Evolutionary conservation across 441 rosid species (phyloP), one percentile per base, ranked within the genome.

Genomic region (Viola pubescens): DNA sequence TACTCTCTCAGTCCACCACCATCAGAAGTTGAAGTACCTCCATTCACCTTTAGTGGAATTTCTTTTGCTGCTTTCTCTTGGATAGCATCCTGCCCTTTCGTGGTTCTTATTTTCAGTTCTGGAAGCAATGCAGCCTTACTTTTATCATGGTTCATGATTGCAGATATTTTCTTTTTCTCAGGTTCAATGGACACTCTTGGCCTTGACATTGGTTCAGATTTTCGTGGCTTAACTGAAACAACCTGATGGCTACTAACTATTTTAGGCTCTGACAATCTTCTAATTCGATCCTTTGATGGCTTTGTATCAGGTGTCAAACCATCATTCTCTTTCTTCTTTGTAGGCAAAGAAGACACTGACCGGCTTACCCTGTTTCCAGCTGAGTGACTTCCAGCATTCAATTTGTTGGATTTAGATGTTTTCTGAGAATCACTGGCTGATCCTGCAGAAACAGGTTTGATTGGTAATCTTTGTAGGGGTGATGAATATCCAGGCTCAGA

Each of bases 261-360:
- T 77, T 81, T 86, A 14, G 97, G 97, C 73, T 94, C 97, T 13
- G 99, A 94, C 61, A 90, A 76, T 68, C 99, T 78, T 79, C 97
- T 88, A 65, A 82, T 82, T 54, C 86, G 73, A 63, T 94, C 73
- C 80, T 77, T 73, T 37, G 91, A 81, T 62, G 75, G 64, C 80
- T 86, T 94, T 48, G 77, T 59, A 57, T 84, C 86, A 8, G 85
- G 72, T 46, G 81, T 76, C 47, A 59, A 70, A 58, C 45, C 48
- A 9, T 68, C 58, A 11, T 63, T 77, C 59, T 83, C 81, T 76
- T 82, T 83, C 77, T 79, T 87, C 54, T 77, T 71, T 59, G 74
- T 81, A 62, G 89, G 80, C 75, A 89, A 70, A 4, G 92, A 83
- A 65, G 97, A 76, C 9, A 81, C 82, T 7, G 98, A 89, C 69